Evolutionary conservation across 2,329 filamentous ascomycete genomes (phyloP), one percentile per base, ranked within the genome.

Genomic region (Aureobasidium leucospermi): DNA sequence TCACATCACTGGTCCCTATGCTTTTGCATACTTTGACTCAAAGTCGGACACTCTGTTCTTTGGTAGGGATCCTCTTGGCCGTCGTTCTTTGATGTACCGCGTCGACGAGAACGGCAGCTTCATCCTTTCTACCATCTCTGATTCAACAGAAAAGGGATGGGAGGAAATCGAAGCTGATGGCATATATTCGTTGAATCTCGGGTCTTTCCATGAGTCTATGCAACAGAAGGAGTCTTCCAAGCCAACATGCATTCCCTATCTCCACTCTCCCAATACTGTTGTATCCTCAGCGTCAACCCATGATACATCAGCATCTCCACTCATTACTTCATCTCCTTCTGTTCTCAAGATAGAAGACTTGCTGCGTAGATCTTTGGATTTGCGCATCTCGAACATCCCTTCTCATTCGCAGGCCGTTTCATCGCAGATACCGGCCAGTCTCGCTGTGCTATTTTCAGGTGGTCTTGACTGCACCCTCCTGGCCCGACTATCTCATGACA

Each of bases 381-480:
- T 62, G 3, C 67, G 71, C 43, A 78, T 91, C 15, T 72, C 84
- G 8, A 78, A 84, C 43, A 82, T 95, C 6, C 88, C 88, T 0
- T 68, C 77, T n/a, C 52, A 2, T 31, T n/a, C 29, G 9, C n/a
- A 38, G 7, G 6, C 31, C 6, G 7, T 31, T 28, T 19, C 32
- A 5, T 19, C 42, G 16, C 8, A 10, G 62, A 65, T 13, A 65
- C 28, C 60, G 5, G 77, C 81, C 16, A 81, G 81, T 58, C 73
- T 96, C 13, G 91, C 90, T 0, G 79, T 99, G 1, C 78, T 99
- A 0, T 99, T 97, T 71, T 99, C 94, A 0, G 94, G 94, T 2
- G 94, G 94, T 0, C 81, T 99, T 6, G 94, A 99, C 71, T 97
- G 94, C 70, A 93, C 92, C 0, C 79, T 96, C 0, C 78, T 99